A percentile compares a stretch with the other conserved stretches of the same genome.
These are phyloP conservation scores for Leishmania braziliensis DNA, from an alignment of 208 protist genomes.

Conservation along the genomic window DNA sequence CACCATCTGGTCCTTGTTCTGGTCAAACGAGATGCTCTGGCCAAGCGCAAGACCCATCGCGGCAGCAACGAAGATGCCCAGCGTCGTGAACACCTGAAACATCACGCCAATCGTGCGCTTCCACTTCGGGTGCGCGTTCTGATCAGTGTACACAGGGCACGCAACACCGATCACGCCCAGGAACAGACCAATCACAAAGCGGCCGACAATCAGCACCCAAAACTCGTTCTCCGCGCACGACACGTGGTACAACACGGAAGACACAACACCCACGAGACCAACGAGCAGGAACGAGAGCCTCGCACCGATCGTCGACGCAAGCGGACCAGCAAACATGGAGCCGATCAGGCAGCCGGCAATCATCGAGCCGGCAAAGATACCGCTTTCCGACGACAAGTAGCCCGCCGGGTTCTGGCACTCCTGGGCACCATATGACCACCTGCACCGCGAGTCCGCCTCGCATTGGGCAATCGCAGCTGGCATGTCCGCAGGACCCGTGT, in stretches of 20 bases:
- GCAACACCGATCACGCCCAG: constrained; percentile 69
- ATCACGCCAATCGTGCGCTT: constrained; percentile 64
- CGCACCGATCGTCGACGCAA: constrained; percentile 48
- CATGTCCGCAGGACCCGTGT: neutral
- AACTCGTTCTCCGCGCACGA: constrained; percentile 55
- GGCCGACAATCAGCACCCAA: constrained; percentile 68
- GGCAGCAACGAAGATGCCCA: constrained; percentile 84
- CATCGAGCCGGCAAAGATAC: constrained; percentile 85
- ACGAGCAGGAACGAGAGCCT: constrained; percentile 62
- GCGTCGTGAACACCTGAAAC: constrained; percentile 83
- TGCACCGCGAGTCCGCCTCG: constrained; percentile 39
- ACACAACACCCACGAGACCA: constrained; percentile 55
- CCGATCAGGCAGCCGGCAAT: constrained; percentile 82
- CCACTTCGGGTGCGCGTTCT: constrained; percentile 70
- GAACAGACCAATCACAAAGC: constrained; percentile 73
- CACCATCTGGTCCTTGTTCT: constrained; percentile 40
- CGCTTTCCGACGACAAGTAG: constrained; percentile 58
- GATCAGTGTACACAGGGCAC: constrained; percentile 73
- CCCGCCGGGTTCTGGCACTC: constrained; percentile 61
- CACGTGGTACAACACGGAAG: constrained; percentile 70
- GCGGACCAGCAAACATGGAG: constrained; percentile 59
- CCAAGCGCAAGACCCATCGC: constrained; percentile 60
- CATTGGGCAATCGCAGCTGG: constrained; percentile 11
- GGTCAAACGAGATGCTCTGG: constrained; percentile 42
- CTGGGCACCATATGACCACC: constrained; percentile 49